Conservation (phyloP, 2,329 filamentous ascomycete species). For the Phialemoniopsis sp. region DNA sequence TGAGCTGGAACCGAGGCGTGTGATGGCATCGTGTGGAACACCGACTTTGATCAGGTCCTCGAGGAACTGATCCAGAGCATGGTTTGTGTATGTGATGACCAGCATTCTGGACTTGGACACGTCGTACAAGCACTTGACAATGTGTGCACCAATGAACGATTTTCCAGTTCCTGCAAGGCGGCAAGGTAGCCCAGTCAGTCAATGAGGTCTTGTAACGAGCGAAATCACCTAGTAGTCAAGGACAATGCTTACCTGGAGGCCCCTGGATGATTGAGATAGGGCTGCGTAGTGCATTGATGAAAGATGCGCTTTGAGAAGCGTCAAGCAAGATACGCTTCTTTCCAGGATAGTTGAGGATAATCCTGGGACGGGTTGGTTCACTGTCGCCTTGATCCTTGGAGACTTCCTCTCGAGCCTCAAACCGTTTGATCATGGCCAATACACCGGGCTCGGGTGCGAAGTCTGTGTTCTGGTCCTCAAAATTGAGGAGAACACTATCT, state of each 20-base stretch:
- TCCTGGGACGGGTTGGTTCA: too few relatives aligned
- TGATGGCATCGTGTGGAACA: slow-evolving; percentile 43
- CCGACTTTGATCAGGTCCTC: slow-evolving; percentile 60
- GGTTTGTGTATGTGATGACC: slow-evolving; percentile 65
- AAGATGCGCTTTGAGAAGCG: slow-evolving; percentile 49
- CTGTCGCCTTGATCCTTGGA: too few relatives aligned
- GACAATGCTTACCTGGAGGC: slow-evolving; percentile 64
- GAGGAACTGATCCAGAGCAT: slow-evolving; percentile 62
- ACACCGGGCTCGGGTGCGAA: slow-evolving; percentile 7
- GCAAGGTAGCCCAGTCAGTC: slow-evolving; percentile 4
- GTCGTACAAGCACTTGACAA: slow-evolving; percentile 51
- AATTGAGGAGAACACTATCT: slow-evolving; percentile 42
- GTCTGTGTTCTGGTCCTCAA: slow-evolving; percentile 3
- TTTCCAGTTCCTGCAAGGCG: slow-evolving; percentile 61
- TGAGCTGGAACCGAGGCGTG: slow-evolving; percentile 59
- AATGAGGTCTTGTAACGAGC: too few relatives aligned
- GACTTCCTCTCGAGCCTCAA: too few relatives aligned
- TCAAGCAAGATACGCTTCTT: background rate
- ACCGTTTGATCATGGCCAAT: background rate
- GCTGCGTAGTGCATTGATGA: slow-evolving; percentile 48
- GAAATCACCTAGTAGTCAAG: too few relatives aligned
- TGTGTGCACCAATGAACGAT: slow-evolving; percentile 65
- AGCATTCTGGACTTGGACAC: slow-evolving; percentile 49
- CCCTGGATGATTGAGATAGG: slow-evolving; percentile 64
- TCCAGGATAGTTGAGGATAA: background rate